Percentiles rank a stretch among this genome's conserved stretches.
These are phyloP conservation scores for Paecilomyces niveus DNA, from an alignment of 2,329 filamentous ascomycete genomes.

Conservation along the genomic window DNA sequence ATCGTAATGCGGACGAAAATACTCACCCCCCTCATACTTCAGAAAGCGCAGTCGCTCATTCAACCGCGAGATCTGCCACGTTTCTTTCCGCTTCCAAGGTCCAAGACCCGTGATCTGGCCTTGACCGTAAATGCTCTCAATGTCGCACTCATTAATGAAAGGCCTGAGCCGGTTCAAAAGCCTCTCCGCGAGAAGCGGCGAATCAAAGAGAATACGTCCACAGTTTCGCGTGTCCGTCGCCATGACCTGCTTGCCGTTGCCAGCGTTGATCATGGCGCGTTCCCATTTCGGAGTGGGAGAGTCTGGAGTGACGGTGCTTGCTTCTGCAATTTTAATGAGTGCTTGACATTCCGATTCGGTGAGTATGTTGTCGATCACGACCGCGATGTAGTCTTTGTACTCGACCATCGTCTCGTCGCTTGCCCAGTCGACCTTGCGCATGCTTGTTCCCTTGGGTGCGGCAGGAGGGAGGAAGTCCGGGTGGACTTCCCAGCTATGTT, in stretches of 20 bases:
- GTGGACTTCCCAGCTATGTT: slow-evolving; percentile 1
- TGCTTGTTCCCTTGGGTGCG: slow-evolving; percentile 39
- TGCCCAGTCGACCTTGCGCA: slow-evolving; percentile 49
- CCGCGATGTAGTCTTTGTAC: slow-evolving; percentile 51
- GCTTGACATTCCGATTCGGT: slow-evolving; percentile 55
- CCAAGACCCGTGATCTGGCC: slow-evolving; percentile 40
- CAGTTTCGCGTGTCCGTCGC: slow-evolving; percentile 57
- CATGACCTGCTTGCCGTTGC: slow-evolving; percentile 53
- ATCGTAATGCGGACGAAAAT: slow-evolving; percentile 67
- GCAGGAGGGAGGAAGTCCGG: slow-evolving; percentile 23
- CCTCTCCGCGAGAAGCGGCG: slow-evolving; percentile 52
- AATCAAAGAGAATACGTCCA: slow-evolving; percentile 72
- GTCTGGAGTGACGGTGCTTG: slow-evolving; percentile 22
- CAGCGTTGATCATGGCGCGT: slow-evolving; percentile 62
- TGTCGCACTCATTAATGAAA: slow-evolving; percentile 42
- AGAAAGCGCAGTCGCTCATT: slow-evolving; percentile 73
- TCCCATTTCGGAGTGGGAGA: slow-evolving; percentile 46
- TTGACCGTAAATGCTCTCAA: slow-evolving; percentile 30
- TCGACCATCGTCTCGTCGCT: slow-evolving; percentile 41
- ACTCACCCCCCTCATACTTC: slow-evolving; percentile 64
- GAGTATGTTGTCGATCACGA: slow-evolving; percentile 58
- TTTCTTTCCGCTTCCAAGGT: slow-evolving; percentile 35
- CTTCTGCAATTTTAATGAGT: slow-evolving; percentile 48
- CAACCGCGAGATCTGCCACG: slow-evolving; percentile 36
- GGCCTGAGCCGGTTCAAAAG: slow-evolving; percentile 53